Conservation (phyloP, 306 rosid species). For the Acacia crassicarpa region DNA sequence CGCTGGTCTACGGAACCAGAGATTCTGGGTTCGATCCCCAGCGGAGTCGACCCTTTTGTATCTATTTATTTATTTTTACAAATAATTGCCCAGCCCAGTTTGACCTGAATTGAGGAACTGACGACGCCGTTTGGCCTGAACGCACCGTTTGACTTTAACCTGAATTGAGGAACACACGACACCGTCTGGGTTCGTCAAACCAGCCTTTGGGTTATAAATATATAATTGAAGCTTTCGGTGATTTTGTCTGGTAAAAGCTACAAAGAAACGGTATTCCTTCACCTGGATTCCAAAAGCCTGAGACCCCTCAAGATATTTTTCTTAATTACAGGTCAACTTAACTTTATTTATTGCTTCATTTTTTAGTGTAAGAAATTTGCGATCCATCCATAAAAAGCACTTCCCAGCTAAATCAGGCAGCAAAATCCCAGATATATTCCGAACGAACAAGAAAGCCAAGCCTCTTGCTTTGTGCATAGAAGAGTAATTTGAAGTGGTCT, state of each 20-base stretch:
- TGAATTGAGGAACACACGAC: not conserved
- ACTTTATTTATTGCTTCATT: not conserved
- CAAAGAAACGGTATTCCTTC: not conserved
- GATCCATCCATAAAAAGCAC: not conserved
- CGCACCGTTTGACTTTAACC: not conserved
- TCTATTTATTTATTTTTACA: not conserved
- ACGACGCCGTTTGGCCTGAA: not conserved
- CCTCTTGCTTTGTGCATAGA: not conserved
- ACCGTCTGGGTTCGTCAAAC: not conserved
- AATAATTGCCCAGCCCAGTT: not conserved
- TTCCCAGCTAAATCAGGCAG: not conserved
- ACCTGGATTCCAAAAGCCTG: not conserved
- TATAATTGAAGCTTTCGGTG: not conserved
- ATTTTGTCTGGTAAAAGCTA: not conserved
- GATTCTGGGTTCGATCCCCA: constrained; percentile 85
- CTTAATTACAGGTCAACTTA: not conserved
- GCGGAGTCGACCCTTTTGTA: constrained; percentile 21
- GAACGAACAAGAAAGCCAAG: not conserved
- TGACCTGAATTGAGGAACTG: not conserved
- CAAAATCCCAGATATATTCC: not conserved
- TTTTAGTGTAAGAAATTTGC: not conserved
- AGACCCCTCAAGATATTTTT: not conserved
- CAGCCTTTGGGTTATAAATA: not conserved
- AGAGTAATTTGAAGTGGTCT: not conserved
- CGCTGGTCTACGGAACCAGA: constrained; percentile 80